Evolutionary conservation across 257 asterid genomes (phyloP), one percentile per base, ranked within the genome.

Genomic region (Dorcoceras hygrometricum): DNA sequence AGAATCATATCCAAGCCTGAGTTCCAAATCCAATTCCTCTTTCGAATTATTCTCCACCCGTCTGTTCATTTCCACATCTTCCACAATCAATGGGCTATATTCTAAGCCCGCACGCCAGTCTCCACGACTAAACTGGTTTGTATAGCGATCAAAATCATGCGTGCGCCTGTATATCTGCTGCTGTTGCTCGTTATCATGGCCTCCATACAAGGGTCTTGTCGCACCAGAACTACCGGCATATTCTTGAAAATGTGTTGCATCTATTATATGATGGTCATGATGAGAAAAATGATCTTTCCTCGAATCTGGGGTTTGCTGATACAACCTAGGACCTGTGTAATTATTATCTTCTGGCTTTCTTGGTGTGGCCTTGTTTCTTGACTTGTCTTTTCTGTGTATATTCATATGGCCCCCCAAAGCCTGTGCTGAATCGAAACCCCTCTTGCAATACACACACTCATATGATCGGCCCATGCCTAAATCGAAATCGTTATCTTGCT

Each of bases 381-480:
- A 77, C 34, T 83, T 80, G 22, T 89, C 86, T 23, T 89, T 89
- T 12, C 96, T 71, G 39, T 89, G 96, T 67, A 89, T 89, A 32
- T 89, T 89, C 96, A 89, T 89, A 77, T 89, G 96, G 0, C 95
- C 96, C 0, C 96, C 97, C 75, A 90, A 78, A 28, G 97, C 97
- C 70, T 90, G 97, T 0, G 97, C 97, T 0, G 91, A 86, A 43
- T 81, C 83, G 91, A 90, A 90, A 1, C 97, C 97, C 76, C 96
- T 71, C 77, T 84, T 82, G 83, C 96, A 90, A 61, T 81, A 87
- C 4, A 86, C 90, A 65, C 97, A 87, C 79, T 86, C 96, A 43
- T 90, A 90, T 2, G 75, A 82, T 24, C 97, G 57, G 2, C 95
- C 94, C 4, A 75, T 68, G n/a, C 89, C 93, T 32, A 75, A 18